phyloP scores from a whole-genome alignment of 73 alveolate genomes.

The Tetrahymena thermophila region DNA sequence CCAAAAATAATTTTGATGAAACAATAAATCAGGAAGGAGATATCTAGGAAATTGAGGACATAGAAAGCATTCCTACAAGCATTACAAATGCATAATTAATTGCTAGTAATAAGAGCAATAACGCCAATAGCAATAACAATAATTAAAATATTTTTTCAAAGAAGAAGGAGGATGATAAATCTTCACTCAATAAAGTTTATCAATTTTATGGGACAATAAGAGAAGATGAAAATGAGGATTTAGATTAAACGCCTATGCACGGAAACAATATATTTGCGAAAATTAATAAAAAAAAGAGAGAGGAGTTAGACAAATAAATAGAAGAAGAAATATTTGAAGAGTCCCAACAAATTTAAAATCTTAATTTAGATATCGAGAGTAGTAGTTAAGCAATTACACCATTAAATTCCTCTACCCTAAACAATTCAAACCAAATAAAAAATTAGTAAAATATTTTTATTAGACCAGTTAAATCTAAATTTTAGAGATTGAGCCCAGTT shows the following conservation, averaged over 20 bases:
- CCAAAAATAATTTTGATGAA: background rate
- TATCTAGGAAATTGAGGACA: background rate
- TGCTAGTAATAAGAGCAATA: too few species aligned
- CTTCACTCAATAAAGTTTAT: background rate
- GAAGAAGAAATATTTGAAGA: background rate
- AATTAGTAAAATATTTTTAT: background rate
- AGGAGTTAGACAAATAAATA: background rate
- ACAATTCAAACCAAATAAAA: background rate
- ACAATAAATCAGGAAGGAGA: background rate
- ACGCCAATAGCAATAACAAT: background rate
- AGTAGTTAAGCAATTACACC: background rate
- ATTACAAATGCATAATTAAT: background rate
- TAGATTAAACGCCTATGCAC: background rate
- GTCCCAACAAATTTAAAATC: background rate
- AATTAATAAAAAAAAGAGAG: background rate
- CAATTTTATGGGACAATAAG: background rate
- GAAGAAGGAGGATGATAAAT: background rate
- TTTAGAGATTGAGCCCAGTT: background rate
- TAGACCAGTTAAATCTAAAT: background rate
- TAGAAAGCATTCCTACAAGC: background rate
- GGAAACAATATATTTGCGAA: background rate
- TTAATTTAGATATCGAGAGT: background rate
- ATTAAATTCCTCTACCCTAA: background rate
- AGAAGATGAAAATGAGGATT: background rate
- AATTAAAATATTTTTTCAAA: background rate